Conservation (phyloP, 345 rosid species). For the Odontarrhena argentea region DNA sequence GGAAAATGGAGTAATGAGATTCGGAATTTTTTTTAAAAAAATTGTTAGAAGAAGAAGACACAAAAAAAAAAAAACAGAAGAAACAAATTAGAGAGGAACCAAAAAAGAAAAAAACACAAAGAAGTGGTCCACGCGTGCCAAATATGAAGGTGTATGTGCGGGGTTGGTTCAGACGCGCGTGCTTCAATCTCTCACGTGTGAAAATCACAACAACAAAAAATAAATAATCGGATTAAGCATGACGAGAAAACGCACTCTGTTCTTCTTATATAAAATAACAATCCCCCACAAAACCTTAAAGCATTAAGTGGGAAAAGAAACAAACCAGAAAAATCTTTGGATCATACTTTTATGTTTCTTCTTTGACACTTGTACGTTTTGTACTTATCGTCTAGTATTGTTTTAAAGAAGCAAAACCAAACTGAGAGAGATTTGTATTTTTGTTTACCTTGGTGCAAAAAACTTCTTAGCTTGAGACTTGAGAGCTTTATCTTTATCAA, state of each 20-base stretch:
- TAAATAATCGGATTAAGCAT: neutral
- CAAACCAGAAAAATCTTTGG: neutral
- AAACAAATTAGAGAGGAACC: slow-evolving; percentile 1
- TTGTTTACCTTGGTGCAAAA: neutral
- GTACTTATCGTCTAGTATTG: slow-evolving; percentile 23
- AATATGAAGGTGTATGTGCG: slow-evolving; percentile 44
- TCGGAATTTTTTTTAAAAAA: neutral
- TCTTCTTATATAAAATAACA: slow-evolving; percentile 28
- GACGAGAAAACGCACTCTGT: slow-evolving; percentile 41
- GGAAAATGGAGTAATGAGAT: neutral
- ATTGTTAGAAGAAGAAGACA: too few species aligned
- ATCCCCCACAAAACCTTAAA: slow-evolving; percentile 19
- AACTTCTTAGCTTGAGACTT: neutral
- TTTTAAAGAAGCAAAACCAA: slow-evolving; percentile 12
- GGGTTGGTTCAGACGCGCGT: slow-evolving; percentile 47
- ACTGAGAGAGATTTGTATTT: slow-evolving; percentile 1
- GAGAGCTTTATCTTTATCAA: slow-evolving; percentile 22
- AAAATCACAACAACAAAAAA: slow-evolving; percentile 8
- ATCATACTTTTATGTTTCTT: slow-evolving; percentile 8
- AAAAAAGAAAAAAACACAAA: slow-evolving; percentile 18
- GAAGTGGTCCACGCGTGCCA: slow-evolving; percentile 72
- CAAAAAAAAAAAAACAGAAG: neutral
- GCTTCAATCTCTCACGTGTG: slow-evolving; percentile 63
- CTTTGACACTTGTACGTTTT: slow-evolving; percentile 33
- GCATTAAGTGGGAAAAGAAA: slow-evolving; percentile 24